Evolutionary conservation across 1,284 basidiomycete genomes (phyloP).

Genomic region (Ganoderma resinaceum): DNA sequence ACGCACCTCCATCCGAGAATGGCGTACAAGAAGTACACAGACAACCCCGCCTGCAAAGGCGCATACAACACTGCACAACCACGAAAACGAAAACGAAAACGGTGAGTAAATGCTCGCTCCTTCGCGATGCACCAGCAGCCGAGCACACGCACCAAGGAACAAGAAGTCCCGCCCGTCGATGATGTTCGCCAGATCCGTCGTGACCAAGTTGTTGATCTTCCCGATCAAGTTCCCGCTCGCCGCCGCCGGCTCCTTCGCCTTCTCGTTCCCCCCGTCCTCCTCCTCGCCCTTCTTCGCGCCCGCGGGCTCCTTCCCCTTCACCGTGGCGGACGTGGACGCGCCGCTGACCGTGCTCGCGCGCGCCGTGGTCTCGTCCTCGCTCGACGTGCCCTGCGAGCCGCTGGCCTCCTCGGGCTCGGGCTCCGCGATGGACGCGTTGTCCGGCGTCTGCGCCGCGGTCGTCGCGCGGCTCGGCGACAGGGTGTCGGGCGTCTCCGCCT

Average conservation of each 20-base stretch:
- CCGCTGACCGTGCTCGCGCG: slow-evolving; percentile 24
- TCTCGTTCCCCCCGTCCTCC: slow-evolving; percentile 24
- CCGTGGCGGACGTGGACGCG: slow-evolving; percentile 25
- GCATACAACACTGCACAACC: slow-evolving; percentile 35
- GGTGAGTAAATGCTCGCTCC: slow-evolving; percentile 17
- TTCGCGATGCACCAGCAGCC: not conserved
- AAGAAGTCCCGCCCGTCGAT: slow-evolving; percentile 44
- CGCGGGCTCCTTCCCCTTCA: slow-evolving; percentile 33
- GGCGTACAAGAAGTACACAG: slow-evolving; percentile 50
- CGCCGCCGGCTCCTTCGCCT: slow-evolving; percentile 19
- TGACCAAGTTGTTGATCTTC: slow-evolving; percentile 54
- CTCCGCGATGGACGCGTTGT: slow-evolving; percentile 38
- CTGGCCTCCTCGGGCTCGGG: slow-evolving; percentile 11
- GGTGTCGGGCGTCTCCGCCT: slow-evolving; percentile 49
- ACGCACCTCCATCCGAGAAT: slow-evolving; percentile 57
- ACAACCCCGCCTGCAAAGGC: slow-evolving; percentile 46
- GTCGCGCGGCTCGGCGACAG: slow-evolving; percentile 28
- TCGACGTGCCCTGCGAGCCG: slow-evolving; percentile 15
- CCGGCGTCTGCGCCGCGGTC: slow-evolving; percentile 35
- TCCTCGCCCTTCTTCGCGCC: slow-evolving; percentile 36
- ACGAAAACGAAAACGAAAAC: slow-evolving; percentile 10
- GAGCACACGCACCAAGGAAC: slow-evolving; percentile 30
- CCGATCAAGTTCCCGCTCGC: slow-evolving; percentile 49
- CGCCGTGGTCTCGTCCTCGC: slow-evolving; percentile 25
- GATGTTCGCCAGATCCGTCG: slow-evolving; percentile 44